phyloP scores from a whole-genome alignment of 2,329 filamentous ascomycete species.

The Ophiostoma sp. region DNA sequence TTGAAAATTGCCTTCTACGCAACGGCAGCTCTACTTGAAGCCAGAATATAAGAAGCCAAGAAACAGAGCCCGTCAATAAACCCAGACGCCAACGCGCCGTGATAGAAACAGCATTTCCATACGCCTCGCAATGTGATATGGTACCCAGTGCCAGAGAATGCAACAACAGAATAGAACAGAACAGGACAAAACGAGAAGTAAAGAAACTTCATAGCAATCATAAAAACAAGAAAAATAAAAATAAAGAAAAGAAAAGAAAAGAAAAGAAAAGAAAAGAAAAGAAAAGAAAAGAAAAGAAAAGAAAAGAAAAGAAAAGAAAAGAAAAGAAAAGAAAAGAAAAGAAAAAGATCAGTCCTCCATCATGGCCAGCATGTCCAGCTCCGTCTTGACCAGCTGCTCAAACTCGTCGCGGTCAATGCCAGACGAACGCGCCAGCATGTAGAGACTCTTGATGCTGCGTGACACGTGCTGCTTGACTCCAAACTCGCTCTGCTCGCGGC shows the following conservation, averaged over 20 bases:
- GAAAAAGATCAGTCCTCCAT: conserved; percentile 50
- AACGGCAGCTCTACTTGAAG: not conserved
- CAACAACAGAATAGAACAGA: not conserved
- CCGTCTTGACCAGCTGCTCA: conserved; percentile 63
- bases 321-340: not conserved
- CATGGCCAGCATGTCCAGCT: conserved; percentile 64
- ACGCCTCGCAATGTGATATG: conserved; percentile 10
- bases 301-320: not conserved
- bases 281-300: not conserved
- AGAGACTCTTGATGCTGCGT: conserved; percentile 71
- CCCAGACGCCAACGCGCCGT: conserved; percentile 11
- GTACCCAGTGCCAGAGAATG: conserved; percentile 3
- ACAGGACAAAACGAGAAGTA: not conserved
- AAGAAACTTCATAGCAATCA: no score
- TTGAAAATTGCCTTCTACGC: not conserved
- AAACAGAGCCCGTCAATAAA: not conserved
- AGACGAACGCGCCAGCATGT: conserved; percentile 61
- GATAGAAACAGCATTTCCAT: conserved; percentile 5
- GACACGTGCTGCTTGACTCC: conserved; percentile 75
- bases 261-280: not conserved
- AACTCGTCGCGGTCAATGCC: conserved; percentile 74
- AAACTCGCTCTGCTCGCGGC: conserved; percentile 60
- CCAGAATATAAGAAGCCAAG: not conserved
- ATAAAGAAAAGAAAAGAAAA: not conserved
- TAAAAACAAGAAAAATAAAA: no score